Conservation (phyloP, 1,284 basidiomycete species). For the Ustilago cynodontis region DNA sequence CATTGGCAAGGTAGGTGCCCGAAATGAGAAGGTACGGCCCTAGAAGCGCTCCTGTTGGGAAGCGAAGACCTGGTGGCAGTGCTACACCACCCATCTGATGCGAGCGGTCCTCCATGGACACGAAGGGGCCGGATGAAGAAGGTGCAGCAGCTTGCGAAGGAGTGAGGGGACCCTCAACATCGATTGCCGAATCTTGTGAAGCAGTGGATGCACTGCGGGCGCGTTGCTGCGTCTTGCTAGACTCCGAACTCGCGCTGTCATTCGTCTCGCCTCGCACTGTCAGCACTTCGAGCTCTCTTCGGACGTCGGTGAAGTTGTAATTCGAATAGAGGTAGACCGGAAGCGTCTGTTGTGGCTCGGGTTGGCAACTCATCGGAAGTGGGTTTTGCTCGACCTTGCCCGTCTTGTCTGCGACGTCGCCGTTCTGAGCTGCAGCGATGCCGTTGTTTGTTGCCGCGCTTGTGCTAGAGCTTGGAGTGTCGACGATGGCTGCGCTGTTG, state of each 20-base stretch:
- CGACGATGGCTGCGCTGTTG: neutral
- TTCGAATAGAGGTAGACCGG: slow-evolving; percentile 65
- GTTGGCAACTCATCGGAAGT: slow-evolving; percentile 45
- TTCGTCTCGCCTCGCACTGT: slow-evolving; percentile 20
- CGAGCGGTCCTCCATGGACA: slow-evolving; percentile 54
- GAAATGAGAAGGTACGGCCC: slow-evolving; percentile 63
- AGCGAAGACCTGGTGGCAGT: slow-evolving; percentile 65
- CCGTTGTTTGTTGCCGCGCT: slow-evolving; percentile 6
- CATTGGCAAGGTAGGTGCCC: slow-evolving; percentile 66
- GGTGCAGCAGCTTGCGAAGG: slow-evolving; percentile 22
- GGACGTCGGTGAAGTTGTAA: slow-evolving; percentile 67
- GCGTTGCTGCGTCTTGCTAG: slow-evolving; percentile 13
- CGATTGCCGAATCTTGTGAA: slow-evolving; percentile 44
- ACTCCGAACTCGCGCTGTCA: neutral
- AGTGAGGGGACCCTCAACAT: slow-evolving; percentile 36
- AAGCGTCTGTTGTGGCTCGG: slow-evolving; percentile 20
- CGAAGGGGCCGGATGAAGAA: slow-evolving; percentile 20
- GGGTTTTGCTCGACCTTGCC: slow-evolving; percentile 45
- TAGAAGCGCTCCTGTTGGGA: slow-evolving; percentile 61
- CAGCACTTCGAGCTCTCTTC: slow-evolving; percentile 63
- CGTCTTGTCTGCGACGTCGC: neutral
- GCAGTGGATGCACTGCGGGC: slow-evolving; percentile 35
- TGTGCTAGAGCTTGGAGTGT: neutral
- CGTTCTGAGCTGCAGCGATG: slow-evolving; percentile 1
- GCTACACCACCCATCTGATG: slow-evolving; percentile 56